phyloP scores from a whole-genome alignment of 352 stramenopile genomes.

The Stramenopiles sp. region DNA sequence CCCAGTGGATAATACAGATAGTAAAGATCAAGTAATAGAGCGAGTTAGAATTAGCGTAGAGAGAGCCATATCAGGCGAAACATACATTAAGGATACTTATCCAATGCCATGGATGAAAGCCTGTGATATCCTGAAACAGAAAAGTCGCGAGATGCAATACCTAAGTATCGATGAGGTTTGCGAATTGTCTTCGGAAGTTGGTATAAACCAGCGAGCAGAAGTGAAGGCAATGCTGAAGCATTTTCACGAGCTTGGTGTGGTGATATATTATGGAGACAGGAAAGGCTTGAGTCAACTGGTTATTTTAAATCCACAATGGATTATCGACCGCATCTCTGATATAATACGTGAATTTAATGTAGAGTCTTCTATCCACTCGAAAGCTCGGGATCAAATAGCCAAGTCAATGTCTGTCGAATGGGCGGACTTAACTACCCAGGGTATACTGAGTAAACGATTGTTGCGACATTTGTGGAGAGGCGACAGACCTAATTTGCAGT shows the following conservation, averaged over 20 bases:
- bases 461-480: background rate
- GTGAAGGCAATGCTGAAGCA: conserved; percentile 4
- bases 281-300: conserved; percentile 12
- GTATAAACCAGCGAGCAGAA: background rate
- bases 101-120: conserved; percentile 19
- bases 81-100: conserved; percentile 12
- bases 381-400: background rate
- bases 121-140: background rate
- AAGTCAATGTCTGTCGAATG: background rate
- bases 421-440: background rate
- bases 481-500: background rate
- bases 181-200: conserved; percentile 7
- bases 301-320: conserved; percentile 20
- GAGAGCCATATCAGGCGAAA: background rate
- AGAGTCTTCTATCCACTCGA: background rate
- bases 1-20: conserved; percentile 20
- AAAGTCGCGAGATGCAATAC: background rate
- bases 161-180: conserved; percentile 17
- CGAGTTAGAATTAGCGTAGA: background rate
- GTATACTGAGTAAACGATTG: background rate
- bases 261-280: conserved; percentile 14
- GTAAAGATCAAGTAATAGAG: background rate
- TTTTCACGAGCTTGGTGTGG: conserved; percentile 14
- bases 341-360: conserved; percentile 15
- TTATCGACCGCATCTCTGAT: conserved; percentile 18